Evolutionary conservation across 306 rosid species (phyloP), one percentile per base, ranked within the genome.

Genomic region (Acacia melanoxylon): DNA sequence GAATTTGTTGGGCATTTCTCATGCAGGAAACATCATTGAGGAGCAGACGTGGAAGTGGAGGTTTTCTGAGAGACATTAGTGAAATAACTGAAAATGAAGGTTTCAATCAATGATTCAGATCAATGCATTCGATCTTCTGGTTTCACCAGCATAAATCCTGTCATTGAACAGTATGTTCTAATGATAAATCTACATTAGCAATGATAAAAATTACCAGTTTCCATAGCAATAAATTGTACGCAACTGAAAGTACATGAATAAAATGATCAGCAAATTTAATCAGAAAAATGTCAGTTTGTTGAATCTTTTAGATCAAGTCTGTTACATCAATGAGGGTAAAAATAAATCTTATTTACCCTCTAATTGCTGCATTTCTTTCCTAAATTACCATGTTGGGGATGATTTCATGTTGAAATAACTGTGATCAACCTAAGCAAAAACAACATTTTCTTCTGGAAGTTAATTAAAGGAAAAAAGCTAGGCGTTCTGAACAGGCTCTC

Each of bases 1-100:
- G 85, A 85, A 94, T 80, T 84, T 92, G 98, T 63, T 91, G 97
- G 45, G 94, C 98, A 85, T 94, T 92, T 80, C 98, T 90, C 96
- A 94, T 94, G 86, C 98, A 94, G 58, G 96, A 87, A 52, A 92
- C 97, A 49, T 94, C 88, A 75, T 88, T 85, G 68, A 94, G 94
- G 59, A 94, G 89, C 51, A 94, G 92, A 59, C 93, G 96, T 71
- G 98, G 97, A 25, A 88, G 52, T 16, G 91, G 87, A 4, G 91
- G 86, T 77, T 56, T 91, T 86, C 91, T 78, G 16, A 88, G 65
- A 81, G 88, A 83, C 96, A 94, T 94, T 44, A 72, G 75, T 48
- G 80, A 27, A 58, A 81, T 54, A 62, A 80, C n/a, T 45, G 87
- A 66, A 79, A 83, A 68, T 44, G 27, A 72, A 44, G 29, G 49